A percentile compares a stretch with the other conserved stretches of the same genome.
These are phyloP conservation scores for Malus hybrid DNA, from an alignment of 331 rosid species.

Conservation along the genomic window DNA sequence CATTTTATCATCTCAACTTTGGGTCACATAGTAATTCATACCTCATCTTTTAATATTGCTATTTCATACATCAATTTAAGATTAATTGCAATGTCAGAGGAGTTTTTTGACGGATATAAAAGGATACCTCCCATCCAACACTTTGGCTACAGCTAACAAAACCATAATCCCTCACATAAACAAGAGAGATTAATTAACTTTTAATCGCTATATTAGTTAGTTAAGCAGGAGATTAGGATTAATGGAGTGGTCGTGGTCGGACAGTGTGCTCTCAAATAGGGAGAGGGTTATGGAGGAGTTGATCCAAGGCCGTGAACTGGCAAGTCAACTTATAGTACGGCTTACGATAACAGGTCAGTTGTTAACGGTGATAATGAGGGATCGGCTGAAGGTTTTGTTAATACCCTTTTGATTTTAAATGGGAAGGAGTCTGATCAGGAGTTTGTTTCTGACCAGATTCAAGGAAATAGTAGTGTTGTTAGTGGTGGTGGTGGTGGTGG, in stretches of 20 bases:
- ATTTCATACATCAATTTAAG: too few species aligned
- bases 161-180: background rate
- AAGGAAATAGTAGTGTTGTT: background rate
- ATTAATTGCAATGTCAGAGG: too few species aligned
- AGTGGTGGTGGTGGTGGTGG: too few species aligned
- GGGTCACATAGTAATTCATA: too few species aligned
- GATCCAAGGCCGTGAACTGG: constrained; percentile 35
- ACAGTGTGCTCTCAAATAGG: background rate
- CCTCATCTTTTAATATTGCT: too few species aligned
- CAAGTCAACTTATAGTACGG: constrained; percentile 26
- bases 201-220: background rate
- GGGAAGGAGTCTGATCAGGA: background rate
- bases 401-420: constrained; percentile 30
- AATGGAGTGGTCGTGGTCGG: constrained; percentile 29
- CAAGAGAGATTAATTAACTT: too few species aligned
- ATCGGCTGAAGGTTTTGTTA: constrained; percentile 31
- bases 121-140: background rate
- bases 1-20: too few species aligned
- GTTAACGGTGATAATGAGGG: background rate
- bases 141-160: background rate
- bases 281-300: constrained; percentile 35
- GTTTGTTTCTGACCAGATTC: background rate
- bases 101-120: background rate
- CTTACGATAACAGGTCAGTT: background rate
- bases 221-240: background rate